Conservation (phyloP, 345 rosid species). For the Brassica napus region DNA sequence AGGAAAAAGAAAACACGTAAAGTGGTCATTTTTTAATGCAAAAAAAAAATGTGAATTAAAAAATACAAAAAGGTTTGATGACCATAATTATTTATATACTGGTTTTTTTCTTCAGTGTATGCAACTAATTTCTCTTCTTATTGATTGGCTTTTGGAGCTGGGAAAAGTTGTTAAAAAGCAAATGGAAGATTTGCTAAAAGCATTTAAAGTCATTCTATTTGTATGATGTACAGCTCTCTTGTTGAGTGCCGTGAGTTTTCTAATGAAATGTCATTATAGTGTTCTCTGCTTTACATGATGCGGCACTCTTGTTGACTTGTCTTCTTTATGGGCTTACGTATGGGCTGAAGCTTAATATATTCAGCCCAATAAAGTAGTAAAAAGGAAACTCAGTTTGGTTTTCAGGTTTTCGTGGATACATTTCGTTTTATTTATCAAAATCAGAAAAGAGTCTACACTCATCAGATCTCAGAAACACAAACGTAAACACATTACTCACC, state of each 20-base stretch:
- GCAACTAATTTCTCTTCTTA: background rate
- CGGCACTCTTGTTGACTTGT: constrained; percentile 1
- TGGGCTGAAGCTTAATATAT: background rate
- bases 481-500: constrained; percentile 15
- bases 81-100: constrained; percentile 12
- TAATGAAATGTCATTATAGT: constrained; percentile 18
- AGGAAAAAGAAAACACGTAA: background rate
- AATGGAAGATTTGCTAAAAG: constrained; percentile 30
- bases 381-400: background rate
- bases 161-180: constrained; percentile 28
- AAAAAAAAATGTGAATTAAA: constrained; percentile 10
- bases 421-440: constrained; percentile 15
- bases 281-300: constrained; percentile 14
- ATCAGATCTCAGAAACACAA: constrained; percentile 21
- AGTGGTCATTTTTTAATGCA: constrained; percentile 19
- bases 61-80: constrained; percentile 1
- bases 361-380: background rate
- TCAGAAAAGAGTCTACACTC: constrained; percentile 16
- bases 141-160: constrained; percentile 31
- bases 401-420: background rate
- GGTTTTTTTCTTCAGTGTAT: background rate
- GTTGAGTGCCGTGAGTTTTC: constrained; percentile 9
- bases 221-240: background rate
- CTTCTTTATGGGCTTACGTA: background rate
- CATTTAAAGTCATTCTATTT: constrained; percentile 14